Percentiles rank a stretch among this genome's conserved stretches.
These are phyloP conservation scores for Eucalyptus microcorys DNA, from an alignment of 345 rosid species.

Conservation along the genomic window DNA sequence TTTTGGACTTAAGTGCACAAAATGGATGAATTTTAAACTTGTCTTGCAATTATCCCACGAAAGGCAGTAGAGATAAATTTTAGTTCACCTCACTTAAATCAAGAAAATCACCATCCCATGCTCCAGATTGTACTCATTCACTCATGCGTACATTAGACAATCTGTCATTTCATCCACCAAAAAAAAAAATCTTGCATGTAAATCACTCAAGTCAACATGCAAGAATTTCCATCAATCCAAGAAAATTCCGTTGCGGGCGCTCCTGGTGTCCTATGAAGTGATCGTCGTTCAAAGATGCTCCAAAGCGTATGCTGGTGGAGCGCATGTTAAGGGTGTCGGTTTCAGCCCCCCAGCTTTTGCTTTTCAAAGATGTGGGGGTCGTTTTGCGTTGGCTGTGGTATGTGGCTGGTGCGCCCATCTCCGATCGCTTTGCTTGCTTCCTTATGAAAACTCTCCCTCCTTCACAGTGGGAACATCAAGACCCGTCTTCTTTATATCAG, in stretches of 20 bases:
- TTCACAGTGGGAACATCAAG: not conserved
- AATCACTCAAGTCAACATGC: not conserved
- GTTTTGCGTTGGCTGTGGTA: not conserved
- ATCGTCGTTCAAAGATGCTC: not conserved
- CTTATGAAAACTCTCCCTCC: not conserved
- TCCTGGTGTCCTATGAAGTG: not conserved
- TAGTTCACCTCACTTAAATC: not conserved
- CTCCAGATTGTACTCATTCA: not conserved
- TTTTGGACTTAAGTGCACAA: not conserved
- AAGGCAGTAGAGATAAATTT: not conserved
- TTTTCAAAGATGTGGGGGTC: not conserved
- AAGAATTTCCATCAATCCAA: not conserved
- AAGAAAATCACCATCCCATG: not conserved
- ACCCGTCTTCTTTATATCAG: not conserved
- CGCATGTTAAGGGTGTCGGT: not conserved
- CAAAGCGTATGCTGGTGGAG: not conserved
- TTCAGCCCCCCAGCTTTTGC: not conserved
- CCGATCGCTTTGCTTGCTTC: not conserved
- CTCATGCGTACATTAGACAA: not conserved
- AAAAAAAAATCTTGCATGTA: not conserved
- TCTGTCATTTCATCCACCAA: not conserved
- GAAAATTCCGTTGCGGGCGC: not conserved
- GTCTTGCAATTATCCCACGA: not conserved
- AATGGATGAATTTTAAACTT: not conserved
- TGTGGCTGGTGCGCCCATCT: not conserved